Base-by-base conservation (phyloP, 371 early-diverging fungal genomes). In the Rhizomucor miehei region DNA sequence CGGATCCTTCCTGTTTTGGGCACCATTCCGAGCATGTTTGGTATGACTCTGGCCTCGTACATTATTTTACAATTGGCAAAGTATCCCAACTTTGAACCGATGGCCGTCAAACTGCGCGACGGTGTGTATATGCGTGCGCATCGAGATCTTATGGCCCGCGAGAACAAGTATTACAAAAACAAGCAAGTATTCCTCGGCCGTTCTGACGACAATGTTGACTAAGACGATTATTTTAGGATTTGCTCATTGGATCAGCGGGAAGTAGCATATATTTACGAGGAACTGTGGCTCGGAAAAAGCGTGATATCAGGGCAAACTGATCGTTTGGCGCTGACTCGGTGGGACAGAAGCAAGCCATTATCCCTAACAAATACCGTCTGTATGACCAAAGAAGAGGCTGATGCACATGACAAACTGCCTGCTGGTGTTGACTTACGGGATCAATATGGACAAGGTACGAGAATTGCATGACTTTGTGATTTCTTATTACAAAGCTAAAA, bases 1-100 rank as follows among this genome's bases (percentile, higher is more conserved):
- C 86, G 94, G 45, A 88, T 95, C 52, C 62, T 91, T 6, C 92
- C 93, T 11, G 95, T 96, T 8, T 65, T 97, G 19, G 95, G 83
- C 24, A 92, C 97, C 0, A 70, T 97, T 35, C 95, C 97, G 0
- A 93, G 94, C 14, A 87, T 96, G 69, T 97, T 95, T 75, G 97
- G 96, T 16, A 89, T 89, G 77, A 76, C 92, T 11, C 88, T 97
- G 73, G 95, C 94, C 3, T 87, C 92, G 1, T 86, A 88, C 59
- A 89, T 93, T 12, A 73, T 92, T 24, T 84, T 90, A 17, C 79
- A 81, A 51, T 67, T 97, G n/a, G 89, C 91, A 3, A 80, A 82
- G 1, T 90, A 85, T 65, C 80, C 82, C 14, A 81, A 85, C 9
- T 79, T 68, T 51, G 87, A 91, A 34, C 95, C 95, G 1, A 65